Evolutionary conservation across 2,329 filamentous ascomycete genomes (phyloP).

Genomic region (Tolypocladium pustulatum): DNA sequence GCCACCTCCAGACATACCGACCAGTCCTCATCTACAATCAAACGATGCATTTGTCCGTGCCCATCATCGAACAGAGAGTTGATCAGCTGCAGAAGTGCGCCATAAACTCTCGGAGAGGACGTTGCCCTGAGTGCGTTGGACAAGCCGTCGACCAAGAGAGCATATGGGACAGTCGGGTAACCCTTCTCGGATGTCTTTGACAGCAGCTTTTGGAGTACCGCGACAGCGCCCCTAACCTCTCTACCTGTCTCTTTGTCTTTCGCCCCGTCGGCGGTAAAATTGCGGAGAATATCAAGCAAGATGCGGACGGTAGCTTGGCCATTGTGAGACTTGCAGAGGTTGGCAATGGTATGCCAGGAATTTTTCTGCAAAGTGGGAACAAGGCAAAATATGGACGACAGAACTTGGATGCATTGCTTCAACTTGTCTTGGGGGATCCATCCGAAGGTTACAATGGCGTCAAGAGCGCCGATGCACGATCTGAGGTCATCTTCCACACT

Average conservation of each 20-base stretch:
- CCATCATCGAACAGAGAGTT: constrained; percentile 45
- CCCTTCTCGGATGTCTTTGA: constrained; percentile 48
- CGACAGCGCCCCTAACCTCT: constrained; percentile 51
- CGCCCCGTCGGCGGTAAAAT: constrained; percentile 31
- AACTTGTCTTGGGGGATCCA: constrained; percentile 55
- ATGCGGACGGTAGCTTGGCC: constrained; percentile 58
- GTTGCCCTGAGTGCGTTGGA: constrained; percentile 36
- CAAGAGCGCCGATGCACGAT: constrained; percentile 56
- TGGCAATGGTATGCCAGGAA: constrained; percentile 60
- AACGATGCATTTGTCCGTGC: constrained; percentile 39
- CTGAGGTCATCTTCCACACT: constrained; percentile 53
- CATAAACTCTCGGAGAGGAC: constrained; percentile 32
- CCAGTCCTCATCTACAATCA: constrained; percentile 58
- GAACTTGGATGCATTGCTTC: constrained; percentile 55
- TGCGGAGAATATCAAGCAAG: constrained; percentile 50
- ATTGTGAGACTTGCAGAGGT: constrained; percentile 64
- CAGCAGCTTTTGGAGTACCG: constrained; percentile 53
- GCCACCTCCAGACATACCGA: constrained; percentile 49
- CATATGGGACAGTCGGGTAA: constrained; percentile 49
- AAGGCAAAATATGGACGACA: constrained; percentile 62
- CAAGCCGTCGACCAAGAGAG: constrained; percentile 47
- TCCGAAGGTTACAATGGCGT: constrained; percentile 62
- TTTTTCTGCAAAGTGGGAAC: constrained; percentile 49
- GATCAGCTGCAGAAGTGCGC: constrained; percentile 39
- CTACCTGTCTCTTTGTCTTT: constrained; percentile 41